Conservation (phyloP, 768 basidiomycete species). For the Boletus coccyginus region DNA sequence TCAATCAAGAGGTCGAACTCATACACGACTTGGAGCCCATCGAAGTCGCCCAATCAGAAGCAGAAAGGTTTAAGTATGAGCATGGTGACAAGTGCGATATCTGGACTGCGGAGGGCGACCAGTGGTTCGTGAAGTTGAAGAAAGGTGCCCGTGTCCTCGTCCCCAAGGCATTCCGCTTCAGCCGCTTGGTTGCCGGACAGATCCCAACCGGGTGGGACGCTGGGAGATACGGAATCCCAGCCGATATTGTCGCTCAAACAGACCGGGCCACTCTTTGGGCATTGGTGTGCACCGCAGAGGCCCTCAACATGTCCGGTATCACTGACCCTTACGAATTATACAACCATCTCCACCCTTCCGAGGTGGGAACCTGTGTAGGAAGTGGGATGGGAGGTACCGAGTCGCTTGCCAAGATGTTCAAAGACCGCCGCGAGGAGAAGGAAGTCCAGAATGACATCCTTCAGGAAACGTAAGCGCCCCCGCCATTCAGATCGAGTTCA, state of each 20-base stretch:
- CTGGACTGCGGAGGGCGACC: conserved; percentile 89
- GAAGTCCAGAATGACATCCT: conserved; percentile 98
- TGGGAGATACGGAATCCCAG: conserved; percentile 93
- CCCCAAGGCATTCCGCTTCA: conserved; percentile 95
- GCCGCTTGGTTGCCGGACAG: conserved; percentile 92
- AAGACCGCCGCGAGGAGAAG: conserved; percentile 95
- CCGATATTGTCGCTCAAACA: conserved; percentile 92
- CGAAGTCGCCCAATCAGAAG: conserved; percentile 88
- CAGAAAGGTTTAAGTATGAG: conserved; percentile 92
- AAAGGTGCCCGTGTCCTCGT: conserved; percentile 91
- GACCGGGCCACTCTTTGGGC: conserved; percentile 96
- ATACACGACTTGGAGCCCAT: conserved; percentile 96
- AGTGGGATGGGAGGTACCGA: conserved; percentile 98
- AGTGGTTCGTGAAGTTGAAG: conserved; percentile 99
- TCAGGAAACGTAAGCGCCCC: conserved; percentile 84
- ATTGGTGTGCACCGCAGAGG: conserved; percentile 90
- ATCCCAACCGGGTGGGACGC: conserved; percentile 98
- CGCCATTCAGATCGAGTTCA: not conserved
- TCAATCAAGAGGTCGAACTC: conserved; percentile 96
- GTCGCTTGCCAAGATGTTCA: conserved; percentile 95
- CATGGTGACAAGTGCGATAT: conserved; percentile 96
- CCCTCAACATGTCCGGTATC: conserved; percentile 94
- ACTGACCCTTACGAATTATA: conserved; percentile 98
- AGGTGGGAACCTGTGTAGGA: conserved; percentile 91
- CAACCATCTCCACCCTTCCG: conserved; percentile 94